Percentiles rank a stretch among this genome's conserved stretches.
These are phyloP conservation scores for Suillus hirtellus DNA, from an alignment of 768 basidiomycete genomes.

Conservation along the genomic window DNA sequence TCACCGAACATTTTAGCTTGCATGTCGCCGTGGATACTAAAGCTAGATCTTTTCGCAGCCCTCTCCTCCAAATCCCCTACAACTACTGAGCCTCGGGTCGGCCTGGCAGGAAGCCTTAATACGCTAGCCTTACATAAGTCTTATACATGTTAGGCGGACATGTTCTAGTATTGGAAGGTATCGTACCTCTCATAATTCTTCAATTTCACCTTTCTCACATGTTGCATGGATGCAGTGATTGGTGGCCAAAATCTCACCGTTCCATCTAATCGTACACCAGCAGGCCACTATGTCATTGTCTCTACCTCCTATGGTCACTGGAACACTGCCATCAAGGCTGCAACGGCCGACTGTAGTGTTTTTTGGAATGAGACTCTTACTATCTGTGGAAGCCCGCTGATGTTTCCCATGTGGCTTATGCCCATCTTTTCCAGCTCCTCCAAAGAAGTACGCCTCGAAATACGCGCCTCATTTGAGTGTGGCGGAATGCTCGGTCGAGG, in stretches of 20 bases:
- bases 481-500: neutral
- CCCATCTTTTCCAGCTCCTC: neutral
- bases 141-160: neutral
- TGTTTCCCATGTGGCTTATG: neutral
- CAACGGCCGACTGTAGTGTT: neutral
- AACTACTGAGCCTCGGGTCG: neutral
- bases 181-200: neutral
- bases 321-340: neutral
- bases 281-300: neutral
- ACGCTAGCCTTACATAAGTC: neutral
- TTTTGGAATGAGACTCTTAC: neutral
- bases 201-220: neutral
- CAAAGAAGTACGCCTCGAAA: neutral
- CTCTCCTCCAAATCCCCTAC: neutral
- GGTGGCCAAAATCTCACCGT: neutral
- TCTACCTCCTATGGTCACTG: neutral
- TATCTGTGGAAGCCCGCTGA: neutral
- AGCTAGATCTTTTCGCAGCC: neutral
- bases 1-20: no score
- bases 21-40: neutral
- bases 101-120: neutral
- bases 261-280: conserved; percentile 3
- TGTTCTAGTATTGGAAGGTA: neutral
- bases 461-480: neutral
- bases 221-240: neutral